Conservation (phyloP, 768 basidiomycete genomes). For the Suillus fuscotomentosus region DNA sequence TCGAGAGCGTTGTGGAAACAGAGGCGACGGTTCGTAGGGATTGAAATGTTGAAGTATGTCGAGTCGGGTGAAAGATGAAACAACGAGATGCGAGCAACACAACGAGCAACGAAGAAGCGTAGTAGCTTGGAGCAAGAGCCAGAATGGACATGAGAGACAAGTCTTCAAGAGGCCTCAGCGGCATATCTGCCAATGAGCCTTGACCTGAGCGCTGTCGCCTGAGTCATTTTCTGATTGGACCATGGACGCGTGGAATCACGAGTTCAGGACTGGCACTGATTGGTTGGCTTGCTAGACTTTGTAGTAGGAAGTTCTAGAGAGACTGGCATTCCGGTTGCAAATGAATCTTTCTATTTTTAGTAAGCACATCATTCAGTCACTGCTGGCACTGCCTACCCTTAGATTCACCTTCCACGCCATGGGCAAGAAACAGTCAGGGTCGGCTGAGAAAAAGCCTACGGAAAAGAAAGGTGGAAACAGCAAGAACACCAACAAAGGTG, state of each 20-base stretch:
- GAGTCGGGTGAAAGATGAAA: neutral
- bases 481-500: constrained; percentile 18
- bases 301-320: neutral
- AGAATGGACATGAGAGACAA: neutral
- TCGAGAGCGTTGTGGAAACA: neutral
- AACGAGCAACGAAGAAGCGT: neutral
- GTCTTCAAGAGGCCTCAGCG: neutral
- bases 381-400: too few species aligned
- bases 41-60: neutral
- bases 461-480: constrained; percentile 11
- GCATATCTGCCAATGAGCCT: neutral
- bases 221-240: neutral
- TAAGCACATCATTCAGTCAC: neutral
- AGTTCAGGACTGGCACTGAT: neutral
- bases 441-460: neutral
- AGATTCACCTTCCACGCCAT: neutral
- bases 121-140: neutral
- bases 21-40: neutral
- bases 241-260: neutral
- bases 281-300: neutral
- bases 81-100: neutral
- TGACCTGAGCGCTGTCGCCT: neutral
- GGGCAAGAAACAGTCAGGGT: constrained; percentile 4
- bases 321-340: neutral
- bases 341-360: neutral